phyloP scores from a whole-genome alignment of 2,329 filamentous ascomycete species.

The Aspergillus sp. region DNA sequence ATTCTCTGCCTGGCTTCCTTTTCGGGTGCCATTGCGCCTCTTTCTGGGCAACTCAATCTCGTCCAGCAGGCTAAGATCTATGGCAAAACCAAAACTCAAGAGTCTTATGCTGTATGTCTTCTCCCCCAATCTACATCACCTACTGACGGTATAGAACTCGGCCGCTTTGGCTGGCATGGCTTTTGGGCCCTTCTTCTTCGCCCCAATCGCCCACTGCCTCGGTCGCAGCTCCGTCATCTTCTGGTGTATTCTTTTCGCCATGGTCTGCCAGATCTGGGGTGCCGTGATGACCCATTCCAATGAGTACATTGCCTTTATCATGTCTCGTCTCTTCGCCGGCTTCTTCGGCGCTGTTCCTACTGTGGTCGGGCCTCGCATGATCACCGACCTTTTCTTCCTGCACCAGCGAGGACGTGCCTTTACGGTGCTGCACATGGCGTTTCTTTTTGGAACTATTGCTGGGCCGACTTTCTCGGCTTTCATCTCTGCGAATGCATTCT shows the following conservation, averaged over 20 bases:
- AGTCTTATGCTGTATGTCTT: slow-evolving; percentile 27
- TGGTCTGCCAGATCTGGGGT: slow-evolving; percentile 35
- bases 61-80: slow-evolving; percentile 31
- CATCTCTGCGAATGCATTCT: slow-evolving; percentile 30
- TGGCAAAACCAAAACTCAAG: slow-evolving; percentile 24
- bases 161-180: slow-evolving; percentile 37
- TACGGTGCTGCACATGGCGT: slow-evolving; percentile 29
- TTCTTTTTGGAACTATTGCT: slow-evolving; percentile 34
- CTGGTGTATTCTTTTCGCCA: slow-evolving; percentile 32
- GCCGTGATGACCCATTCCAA: slow-evolving; percentile 29
- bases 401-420: slow-evolving; percentile 40
- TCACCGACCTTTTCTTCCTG: slow-evolving; percentile 42
- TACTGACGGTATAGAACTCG: slow-evolving; percentile 20
- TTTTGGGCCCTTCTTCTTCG: slow-evolving; percentile 34
- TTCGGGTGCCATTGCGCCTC: slow-evolving; percentile 28
- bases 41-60: slow-evolving; percentile 33
- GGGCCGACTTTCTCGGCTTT: slow-evolving; percentile 39
- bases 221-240: slow-evolving; percentile 37
- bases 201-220: slow-evolving; percentile 30
- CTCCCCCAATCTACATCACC: not conserved
- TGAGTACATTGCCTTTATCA: slow-evolving; percentile 33
- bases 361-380: slow-evolving; percentile 35
- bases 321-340: slow-evolving; percentile 37
- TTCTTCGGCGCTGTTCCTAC: slow-evolving; percentile 37
- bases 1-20: slow-evolving; percentile 34